Base-by-base conservation (phyloP, 805 yeast genomes). In the Metahyphopichia silvanorum region DNA sequence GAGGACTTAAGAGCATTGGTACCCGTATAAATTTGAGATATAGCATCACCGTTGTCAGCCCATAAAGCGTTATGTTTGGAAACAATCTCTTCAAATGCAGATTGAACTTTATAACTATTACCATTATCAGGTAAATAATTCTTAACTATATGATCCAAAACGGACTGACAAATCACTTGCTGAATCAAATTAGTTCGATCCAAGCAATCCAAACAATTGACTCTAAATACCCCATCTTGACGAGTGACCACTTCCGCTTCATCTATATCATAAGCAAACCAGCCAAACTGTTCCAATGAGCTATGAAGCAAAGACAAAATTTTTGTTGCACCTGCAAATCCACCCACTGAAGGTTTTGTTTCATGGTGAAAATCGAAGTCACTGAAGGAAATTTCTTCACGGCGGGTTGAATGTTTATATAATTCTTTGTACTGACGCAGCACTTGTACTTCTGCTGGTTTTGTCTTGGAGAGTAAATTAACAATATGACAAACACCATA, bases 351-450 rank as follows among this genome's bases (percentile, higher is more conserved):
- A 27, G 53, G 67, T n/a, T 89, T 77, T 0, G 96, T 93, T 55
- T 89, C 96, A 27, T 76, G 82, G 52, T 93, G 98, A 58, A 93
- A 93, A 55, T 93, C 98, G 58, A 94, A 93, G 34, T 84, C 86
- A 0, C 95, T 86, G 46, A 81, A 77, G 17, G 62, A 46, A 10
- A 71, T 51, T 8, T 56, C 65, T 12, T 51, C 50, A 16, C 55
- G 49, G 4, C 17, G 63, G 53, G 61, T 51, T 6, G 77, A 64
- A 7, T 57, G 57, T 10, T 63, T 53, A 18, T 80, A 67, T 45
- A 86, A 86, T 26, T 74, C 66, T 39, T 68, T 74, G 49, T 84
- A 89, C 21, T 87, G 69, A 27, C 69, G 68, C 30, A 85, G 75
- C 22, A 89, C 69, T 31, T 81, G 87, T 4, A 76, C 73, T 52